These are phyloP conservation scores for Phaeotremella skinneri DNA, from an alignment of 768 basidiomycete species.

Conservation along the genomic window DNA sequence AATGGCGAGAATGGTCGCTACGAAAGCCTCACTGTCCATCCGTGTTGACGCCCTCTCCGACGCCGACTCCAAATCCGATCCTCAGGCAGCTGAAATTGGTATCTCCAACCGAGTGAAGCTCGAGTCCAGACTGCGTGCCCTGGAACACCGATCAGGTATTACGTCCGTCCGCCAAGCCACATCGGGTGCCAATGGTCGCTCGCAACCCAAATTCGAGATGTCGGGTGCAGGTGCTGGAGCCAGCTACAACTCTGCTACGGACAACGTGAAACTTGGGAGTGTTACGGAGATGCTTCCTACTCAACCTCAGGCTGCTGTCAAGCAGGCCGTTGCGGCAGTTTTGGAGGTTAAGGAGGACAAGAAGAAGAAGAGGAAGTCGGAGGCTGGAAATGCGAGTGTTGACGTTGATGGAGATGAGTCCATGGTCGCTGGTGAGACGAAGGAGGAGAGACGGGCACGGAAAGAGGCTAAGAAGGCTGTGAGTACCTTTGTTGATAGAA, in stretches of 20 bases:
- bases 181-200: slow-evolving; percentile 56
- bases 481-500: slow-evolving; percentile 18
- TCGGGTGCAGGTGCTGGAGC: slow-evolving; percentile 63
- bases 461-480: slow-evolving; percentile 74
- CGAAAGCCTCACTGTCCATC: slow-evolving; percentile 93
- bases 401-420: slow-evolving; percentile 53
- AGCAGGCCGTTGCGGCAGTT: slow-evolving; percentile 69
- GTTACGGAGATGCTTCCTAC: slow-evolving; percentile 65
- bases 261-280: slow-evolving; percentile 61
- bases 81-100: slow-evolving; percentile 78
- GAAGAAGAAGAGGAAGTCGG: slow-evolving; percentile 56
- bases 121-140: slow-evolving; percentile 82
- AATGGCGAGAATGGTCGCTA: slow-evolving; percentile 99
- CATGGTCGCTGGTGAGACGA: slow-evolving; percentile 63
- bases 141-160: slow-evolving; percentile 78
- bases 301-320: slow-evolving; percentile 71
- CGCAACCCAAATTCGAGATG: slow-evolving; percentile 79
- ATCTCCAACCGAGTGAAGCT: slow-evolving; percentile 91
- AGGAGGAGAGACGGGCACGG: slow-evolving; percentile 63
- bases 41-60: slow-evolving; percentile 97
- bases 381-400: slow-evolving; percentile 53
- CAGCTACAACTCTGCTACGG: slow-evolving; percentile 81
- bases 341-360: slow-evolving; percentile 79
- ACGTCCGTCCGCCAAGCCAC: slow-evolving; percentile 65
- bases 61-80: slow-evolving; percentile 75